Percentiles rank a stretch among this genome's conserved stretches.
Evolutionary conservation across 192 early-diverging fungal species (phyloP).

Genomic region (Mortierella hygrophila): DNA sequence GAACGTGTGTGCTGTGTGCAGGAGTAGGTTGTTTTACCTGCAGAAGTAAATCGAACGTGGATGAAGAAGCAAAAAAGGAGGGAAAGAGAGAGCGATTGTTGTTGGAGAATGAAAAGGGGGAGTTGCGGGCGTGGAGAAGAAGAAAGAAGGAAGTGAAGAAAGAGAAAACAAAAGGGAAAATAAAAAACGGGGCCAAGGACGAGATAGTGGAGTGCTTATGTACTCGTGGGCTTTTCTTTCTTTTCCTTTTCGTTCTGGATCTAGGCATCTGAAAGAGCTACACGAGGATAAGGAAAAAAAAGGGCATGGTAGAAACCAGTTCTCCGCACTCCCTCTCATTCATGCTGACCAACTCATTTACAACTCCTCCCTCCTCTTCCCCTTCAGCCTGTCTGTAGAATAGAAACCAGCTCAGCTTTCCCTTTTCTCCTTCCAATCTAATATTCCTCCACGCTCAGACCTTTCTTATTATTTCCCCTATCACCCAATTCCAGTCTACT

Average conservation of each 20-base stretch:
- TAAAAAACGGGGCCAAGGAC: background rate
- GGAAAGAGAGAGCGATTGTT: background rate
- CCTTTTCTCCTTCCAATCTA: background rate
- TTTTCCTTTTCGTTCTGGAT: background rate
- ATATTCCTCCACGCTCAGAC: conserved; percentile 17
- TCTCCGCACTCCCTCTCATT: background rate
- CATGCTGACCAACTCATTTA: conserved; percentile 6
- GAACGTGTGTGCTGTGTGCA: too few species aligned
- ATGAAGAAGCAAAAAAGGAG: background rate
- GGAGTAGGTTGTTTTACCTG: background rate
- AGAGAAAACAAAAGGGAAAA: background rate
- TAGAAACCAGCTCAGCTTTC: background rate
- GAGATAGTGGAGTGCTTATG: background rate
- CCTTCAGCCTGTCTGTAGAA: background rate
- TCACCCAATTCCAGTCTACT: conserved; percentile 4
- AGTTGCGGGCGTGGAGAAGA: background rate
- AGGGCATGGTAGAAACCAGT: background rate
- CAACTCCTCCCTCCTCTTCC: conserved; percentile 1
- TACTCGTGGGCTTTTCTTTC: background rate
- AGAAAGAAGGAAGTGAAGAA: background rate
- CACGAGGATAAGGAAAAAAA: background rate
- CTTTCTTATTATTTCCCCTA: background rate
- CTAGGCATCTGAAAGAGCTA: background rate
- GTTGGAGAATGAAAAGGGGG: background rate
- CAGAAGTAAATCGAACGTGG: background rate